Evolutionary conservation across 2,329 filamentous ascomycete genomes (phyloP), one percentile per base, ranked within the genome.

Genomic region (Pseudogymnoascus sp.): DNA sequence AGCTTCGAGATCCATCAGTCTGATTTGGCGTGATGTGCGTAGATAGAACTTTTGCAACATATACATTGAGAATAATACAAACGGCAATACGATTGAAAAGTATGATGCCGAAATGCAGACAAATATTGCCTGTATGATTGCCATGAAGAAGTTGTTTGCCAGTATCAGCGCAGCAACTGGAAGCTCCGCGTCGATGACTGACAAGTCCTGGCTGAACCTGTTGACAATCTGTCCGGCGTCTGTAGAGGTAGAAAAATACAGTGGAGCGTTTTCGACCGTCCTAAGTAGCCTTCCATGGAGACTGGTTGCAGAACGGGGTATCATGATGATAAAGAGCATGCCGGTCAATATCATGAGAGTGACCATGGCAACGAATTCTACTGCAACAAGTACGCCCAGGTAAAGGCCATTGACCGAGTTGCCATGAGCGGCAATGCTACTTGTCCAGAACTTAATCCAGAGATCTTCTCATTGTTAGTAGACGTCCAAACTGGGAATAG

Each of bases 1-100:
- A 1, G 82, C 78, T 69, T 87, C 85, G 0, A 88, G 76, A 55
- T 87, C 84, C 11, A 87, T 70, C 12, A 85, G 75, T 55, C 84
- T 77, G 5, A 87, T 69, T 69, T 86, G 84, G 0, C 83, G 75
- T 0, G 83, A 85, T 0, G 84, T 87, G 0, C 82, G 76, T 1
- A 87, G 75, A 64, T 87, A 87, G 61, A 83, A 78, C 60, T 75
- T 79, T 64, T 85, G 84, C 0, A 86, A 70, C 1, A 74, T 65
- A 62, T 79, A 86, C 0, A 85, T 64, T 0, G 79, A 64, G 0
- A 68, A 71, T 7, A 78, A 64, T 2, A 86, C 67, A 4, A 82
- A 70, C 0, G 83, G 83, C 62, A 84, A 82, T 0, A 75, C 73
- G 30, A 80, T 76, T 0, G 77, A 78, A 0, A 82, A 72, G 61